Percentiles rank a stretch among this genome's conserved stretches.
These are phyloP conservation scores for Exophiala calicioides DNA, from an alignment of 2,329 filamentous ascomycete species.

Conservation along the genomic window DNA sequence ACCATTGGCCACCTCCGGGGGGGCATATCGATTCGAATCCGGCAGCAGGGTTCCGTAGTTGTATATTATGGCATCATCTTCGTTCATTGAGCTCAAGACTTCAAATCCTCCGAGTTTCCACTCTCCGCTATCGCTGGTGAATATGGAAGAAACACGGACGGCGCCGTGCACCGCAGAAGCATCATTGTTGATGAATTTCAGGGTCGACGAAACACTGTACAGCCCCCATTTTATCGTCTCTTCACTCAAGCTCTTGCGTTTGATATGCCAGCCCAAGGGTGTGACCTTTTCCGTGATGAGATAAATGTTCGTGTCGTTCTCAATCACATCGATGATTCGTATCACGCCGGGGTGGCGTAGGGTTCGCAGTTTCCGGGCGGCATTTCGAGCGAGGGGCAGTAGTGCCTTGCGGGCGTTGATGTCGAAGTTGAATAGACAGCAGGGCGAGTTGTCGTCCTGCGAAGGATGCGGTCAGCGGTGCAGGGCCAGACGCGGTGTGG, in stretches of 20 bases:
- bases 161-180: constrained; percentile 88
- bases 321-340: constrained; percentile 89
- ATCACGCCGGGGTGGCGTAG: constrained; percentile 92
- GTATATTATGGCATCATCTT: constrained; percentile 91
- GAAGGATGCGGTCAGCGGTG: neutral
- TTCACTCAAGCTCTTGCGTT: constrained; percentile 79
- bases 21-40: constrained; percentile 78
- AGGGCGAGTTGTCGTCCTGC: constrained; percentile 89
- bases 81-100: constrained; percentile 89
- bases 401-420: constrained; percentile 75
- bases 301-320: constrained; percentile 95
- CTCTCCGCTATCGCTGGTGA: constrained; percentile 92
- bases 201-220: constrained; percentile 80
- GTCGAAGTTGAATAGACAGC: constrained; percentile 97
- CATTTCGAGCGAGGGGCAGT: constrained; percentile 86
- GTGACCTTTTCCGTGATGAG: constrained; percentile 90
- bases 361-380: constrained; percentile 88
- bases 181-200: constrained; percentile 96
- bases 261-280: constrained; percentile 86
- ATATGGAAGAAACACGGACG: constrained; percentile 81
- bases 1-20: constrained; percentile 79
- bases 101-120: constrained; percentile 97
- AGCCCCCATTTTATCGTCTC: constrained; percentile 98
- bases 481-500: neutral
- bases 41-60: constrained; percentile 85